phyloP scores from a whole-genome alignment of 192 early-diverging fungal species.

The Coemansia sp. region DNA sequence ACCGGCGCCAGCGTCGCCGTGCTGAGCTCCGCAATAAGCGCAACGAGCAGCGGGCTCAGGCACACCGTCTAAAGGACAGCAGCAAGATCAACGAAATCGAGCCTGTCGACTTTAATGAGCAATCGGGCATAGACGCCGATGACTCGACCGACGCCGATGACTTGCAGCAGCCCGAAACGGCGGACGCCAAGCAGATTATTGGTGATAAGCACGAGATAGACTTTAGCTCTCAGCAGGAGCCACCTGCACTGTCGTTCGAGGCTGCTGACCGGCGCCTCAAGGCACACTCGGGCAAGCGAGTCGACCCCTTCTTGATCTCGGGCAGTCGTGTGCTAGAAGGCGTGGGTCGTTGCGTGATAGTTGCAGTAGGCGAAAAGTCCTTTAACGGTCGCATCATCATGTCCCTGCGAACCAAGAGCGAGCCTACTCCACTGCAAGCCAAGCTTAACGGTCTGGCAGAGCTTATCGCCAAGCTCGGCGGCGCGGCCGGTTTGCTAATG shows the following conservation, averaged over 20 bases:
- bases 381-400: slow-evolving; percentile 89
- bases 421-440: slow-evolving; percentile 90
- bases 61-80: slow-evolving; percentile 14
- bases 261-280: slow-evolving; percentile 21
- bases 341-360: slow-evolving; percentile 81
- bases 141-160: slow-evolving; percentile 53
- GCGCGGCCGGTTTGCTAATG: slow-evolving; percentile 84
- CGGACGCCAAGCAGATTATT: neutral
- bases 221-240: slow-evolving; percentile 12
- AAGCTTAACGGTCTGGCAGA: slow-evolving; percentile 91
- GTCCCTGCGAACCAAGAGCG: slow-evolving; percentile 79
- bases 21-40: slow-evolving; percentile 52
- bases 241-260: neutral
- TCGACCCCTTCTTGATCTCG: slow-evolving; percentile 86
- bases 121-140: slow-evolving; percentile 46
- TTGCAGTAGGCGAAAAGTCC: slow-evolving; percentile 84
- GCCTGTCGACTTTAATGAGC: slow-evolving; percentile 21
- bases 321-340: slow-evolving; percentile 93
- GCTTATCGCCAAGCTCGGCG: slow-evolving; percentile 91
- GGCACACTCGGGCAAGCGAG: slow-evolving; percentile 39
- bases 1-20: slow-evolving; percentile 46
- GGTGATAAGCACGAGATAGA: neutral
- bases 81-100: slow-evolving; percentile 34
- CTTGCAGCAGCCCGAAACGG: neutral
- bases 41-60: slow-evolving; percentile 43